Conservation (phyloP, 257 asterid genomes). For the Forsythia viridissima region DNA sequence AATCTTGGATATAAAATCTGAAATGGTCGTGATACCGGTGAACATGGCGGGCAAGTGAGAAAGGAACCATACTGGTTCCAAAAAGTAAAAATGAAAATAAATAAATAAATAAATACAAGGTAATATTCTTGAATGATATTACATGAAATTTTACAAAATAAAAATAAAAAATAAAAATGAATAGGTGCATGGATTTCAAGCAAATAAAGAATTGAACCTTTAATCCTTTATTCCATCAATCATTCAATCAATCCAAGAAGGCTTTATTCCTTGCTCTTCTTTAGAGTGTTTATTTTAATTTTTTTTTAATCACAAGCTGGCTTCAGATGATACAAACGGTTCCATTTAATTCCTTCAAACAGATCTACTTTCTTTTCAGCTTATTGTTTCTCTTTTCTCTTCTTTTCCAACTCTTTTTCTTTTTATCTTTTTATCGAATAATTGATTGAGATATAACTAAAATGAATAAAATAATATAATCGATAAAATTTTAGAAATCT, state of each 20-base stretch:
- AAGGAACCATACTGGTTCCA: too few species aligned
- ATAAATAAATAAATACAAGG: too few species aligned
- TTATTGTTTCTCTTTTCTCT: constrained; percentile 27
- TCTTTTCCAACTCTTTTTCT: constrained; percentile 30
- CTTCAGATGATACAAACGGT: constrained; percentile 37
- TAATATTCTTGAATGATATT: background rate
- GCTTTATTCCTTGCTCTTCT: constrained; percentile 66
- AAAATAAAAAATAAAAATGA: background rate
- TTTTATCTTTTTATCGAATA: constrained; percentile 49
- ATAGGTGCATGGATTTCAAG: constrained; percentile 40
- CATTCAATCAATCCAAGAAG: constrained; percentile 38
- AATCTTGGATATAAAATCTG: too few species aligned
- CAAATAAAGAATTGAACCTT: constrained; percentile 31
- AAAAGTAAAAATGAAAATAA: too few species aligned
- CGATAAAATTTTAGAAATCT: background rate
- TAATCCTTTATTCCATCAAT: constrained; percentile 61
- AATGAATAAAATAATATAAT: too few species aligned
- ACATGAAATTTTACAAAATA: background rate
- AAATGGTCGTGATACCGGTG: too few species aligned
- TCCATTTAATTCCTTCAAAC: constrained; percentile 68
- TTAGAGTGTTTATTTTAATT: constrained; percentile 10
- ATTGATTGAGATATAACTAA: constrained; percentile 29
- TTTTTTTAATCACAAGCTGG: constrained; percentile 19
- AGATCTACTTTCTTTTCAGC: constrained; percentile 55
- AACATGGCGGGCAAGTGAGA: too few species aligned